Evolutionary conservation across 2,329 filamentous ascomycete genomes (phyloP).

Genomic region (Didymella arachidicola): DNA sequence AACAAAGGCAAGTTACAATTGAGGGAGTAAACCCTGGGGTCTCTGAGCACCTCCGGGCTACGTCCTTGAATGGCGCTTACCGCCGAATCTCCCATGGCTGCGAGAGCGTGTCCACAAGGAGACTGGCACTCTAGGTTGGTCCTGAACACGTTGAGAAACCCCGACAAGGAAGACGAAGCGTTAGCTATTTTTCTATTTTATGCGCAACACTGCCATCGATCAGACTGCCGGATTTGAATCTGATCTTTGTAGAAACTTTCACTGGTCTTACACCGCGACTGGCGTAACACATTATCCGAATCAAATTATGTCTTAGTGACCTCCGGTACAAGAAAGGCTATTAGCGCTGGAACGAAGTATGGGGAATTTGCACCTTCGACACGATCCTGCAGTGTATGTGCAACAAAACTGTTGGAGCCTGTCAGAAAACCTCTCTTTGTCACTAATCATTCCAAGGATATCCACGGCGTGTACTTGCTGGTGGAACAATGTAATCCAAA

Average conservation of each 20-base stretch:
- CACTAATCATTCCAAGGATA: slow-evolving; percentile 41
- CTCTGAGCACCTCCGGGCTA: too few relatives aligned
- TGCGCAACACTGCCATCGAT: neutral
- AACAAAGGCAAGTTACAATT: too few relatives aligned
- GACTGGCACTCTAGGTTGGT: too few relatives aligned
- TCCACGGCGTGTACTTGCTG: slow-evolving; percentile 50
- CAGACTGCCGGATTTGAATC: neutral
- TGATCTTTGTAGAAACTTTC: slow-evolving; percentile 12
- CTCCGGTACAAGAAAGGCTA: slow-evolving; percentile 54
- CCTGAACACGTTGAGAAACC: neutral
- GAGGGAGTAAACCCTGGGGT: too few relatives aligned
- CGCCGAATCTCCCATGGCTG: too few relatives aligned
- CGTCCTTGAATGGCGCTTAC: too few relatives aligned
- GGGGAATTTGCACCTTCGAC: slow-evolving; percentile 60
- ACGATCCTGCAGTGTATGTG: slow-evolving; percentile 37
- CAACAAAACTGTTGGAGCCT: slow-evolving; percentile 52
- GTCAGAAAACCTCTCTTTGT: slow-evolving; percentile 52
- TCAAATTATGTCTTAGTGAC: slow-evolving; percentile 51
- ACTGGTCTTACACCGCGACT: slow-evolving; percentile 45
- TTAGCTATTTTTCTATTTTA: neutral
- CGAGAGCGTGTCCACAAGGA: neutral
- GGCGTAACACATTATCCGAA: slow-evolving; percentile 49
- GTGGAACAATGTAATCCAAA: slow-evolving; percentile 47
- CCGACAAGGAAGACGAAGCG: neutral
- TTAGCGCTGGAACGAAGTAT: slow-evolving; percentile 60